Conservation (phyloP, 495 filamentous ascomycete species). For the Acidiella bohemica region DNA sequence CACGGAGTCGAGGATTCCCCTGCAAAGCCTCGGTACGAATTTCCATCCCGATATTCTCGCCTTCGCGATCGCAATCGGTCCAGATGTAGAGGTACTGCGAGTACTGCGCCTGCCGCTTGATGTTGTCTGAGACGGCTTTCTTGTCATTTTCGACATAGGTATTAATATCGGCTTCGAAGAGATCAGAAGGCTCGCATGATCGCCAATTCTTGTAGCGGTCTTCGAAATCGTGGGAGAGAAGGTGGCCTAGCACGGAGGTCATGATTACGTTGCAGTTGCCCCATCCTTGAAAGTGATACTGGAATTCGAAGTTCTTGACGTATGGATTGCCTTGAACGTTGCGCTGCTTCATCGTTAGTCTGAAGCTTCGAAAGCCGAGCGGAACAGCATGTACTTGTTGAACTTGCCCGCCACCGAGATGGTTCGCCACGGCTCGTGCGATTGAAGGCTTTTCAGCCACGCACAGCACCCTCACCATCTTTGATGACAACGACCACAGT, state of each 20-base stretch:
- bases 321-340: conserved; percentile 52
- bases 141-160: conserved; percentile 59
- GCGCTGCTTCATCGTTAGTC: conserved; percentile 29
- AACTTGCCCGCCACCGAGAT: conserved; percentile 55
- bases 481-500: no score
- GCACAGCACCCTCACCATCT: conserved; percentile 52
- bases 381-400: conserved; percentile 52
- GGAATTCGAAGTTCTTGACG: conserved; percentile 89
- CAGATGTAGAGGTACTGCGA: conserved; percentile 73
- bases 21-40: conserved; percentile 66
- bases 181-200: conserved; percentile 59
- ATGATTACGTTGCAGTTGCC: conserved; percentile 73
- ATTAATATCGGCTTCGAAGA: conserved; percentile 73
- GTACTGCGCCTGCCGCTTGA: conserved; percentile 57
- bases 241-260: conserved; percentile 82
- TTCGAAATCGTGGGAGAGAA: conserved; percentile 61
- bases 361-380: no score
- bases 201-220: conserved; percentile 58
- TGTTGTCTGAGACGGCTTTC: conserved; percentile 69
- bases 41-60: conserved; percentile 91
- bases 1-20: conserved; percentile 51
- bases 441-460: conserved; percentile 97
- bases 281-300: conserved; percentile 76
- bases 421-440: conserved; percentile 79
- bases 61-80: conserved; percentile 98